Base-by-base conservation (phyloP, 805 yeast genomes). In the Starmera dryadoides region DNA sequence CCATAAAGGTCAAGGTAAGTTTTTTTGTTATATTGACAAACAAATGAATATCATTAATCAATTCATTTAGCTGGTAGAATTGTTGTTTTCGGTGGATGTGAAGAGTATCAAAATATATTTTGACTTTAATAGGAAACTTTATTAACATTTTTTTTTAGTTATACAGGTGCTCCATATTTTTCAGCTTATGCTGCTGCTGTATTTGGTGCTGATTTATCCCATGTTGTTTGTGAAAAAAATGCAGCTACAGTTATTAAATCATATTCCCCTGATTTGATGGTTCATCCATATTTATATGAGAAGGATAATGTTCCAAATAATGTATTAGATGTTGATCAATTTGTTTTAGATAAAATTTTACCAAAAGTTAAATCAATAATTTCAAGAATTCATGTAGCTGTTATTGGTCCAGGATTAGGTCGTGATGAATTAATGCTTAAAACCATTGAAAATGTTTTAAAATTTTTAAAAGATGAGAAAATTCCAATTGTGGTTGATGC, bases 121-220 rank as follows among this genome's bases (percentile, higher is more conserved):
- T 16, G 8, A 14, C 3, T 18, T 7, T 30, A 4, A 11, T 3
- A 19, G 22, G 3, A 17, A 14, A 3, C 2, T 11, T 4, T 32
- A 38, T 48, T 48, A 40, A 47, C 46, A 10, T 22, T 12, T 15
- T 14, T 8, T 4, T 9, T 4, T 15, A 64, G 71, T 58, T 91
- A 88, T 58, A 89, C 97, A 0, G 98, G 98, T 0, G 98, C 98
- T 0, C 98, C 98, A 2, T 93, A 70, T 60, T 93, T 93, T 58
- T 74, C 95, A 28, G 84, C 94, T 5, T 82, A 84, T 56, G 84
- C 96, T 1, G 77, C 95, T 1, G 85, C 95, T 2, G 62, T 83
- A 29, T 70, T 82, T 36, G 98, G 98, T 1, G 81, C 88, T 38
- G 98, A 91, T 56, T 68, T 93, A 64, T 75, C 91, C 29, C 98